Percentiles rank a stretch among this genome's conserved stretches.
Evolutionary conservation across 768 basidiomycete genomes (phyloP).

Genomic region (Boletus rubropictus): DNA sequence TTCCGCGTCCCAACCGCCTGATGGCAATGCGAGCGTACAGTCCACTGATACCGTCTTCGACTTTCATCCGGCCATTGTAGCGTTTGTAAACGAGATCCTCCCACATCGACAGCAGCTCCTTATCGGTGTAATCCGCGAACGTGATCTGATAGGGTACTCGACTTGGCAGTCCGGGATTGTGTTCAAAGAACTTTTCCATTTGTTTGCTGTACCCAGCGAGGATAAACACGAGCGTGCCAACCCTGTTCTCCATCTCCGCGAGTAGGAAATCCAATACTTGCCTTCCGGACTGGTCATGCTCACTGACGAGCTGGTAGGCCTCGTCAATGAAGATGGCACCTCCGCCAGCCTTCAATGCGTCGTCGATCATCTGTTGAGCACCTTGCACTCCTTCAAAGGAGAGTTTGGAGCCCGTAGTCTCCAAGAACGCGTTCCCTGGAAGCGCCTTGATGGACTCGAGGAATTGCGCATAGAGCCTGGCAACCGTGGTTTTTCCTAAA

Average conservation of each 20-base stretch:
- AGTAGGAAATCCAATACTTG: constrained; percentile 67
- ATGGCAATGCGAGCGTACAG: constrained; percentile 53
- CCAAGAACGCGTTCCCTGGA: constrained; percentile 50
- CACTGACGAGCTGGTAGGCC: constrained; percentile 59
- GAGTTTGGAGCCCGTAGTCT: constrained; percentile 59
- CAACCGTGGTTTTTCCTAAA: constrained; percentile 66
- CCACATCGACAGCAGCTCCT: constrained; percentile 52
- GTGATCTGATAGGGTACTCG: constrained; percentile 58
- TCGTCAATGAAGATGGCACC: constrained; percentile 70
- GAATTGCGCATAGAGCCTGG: constrained; percentile 59
- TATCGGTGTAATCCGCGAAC: constrained; percentile 59
- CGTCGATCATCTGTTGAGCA: constrained; percentile 48
- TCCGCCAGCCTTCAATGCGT: constrained; percentile 49
- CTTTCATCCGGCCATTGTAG: constrained; percentile 46
- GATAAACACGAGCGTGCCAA: constrained; percentile 63
- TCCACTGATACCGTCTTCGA: constrained; percentile 52
- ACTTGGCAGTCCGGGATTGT: constrained; percentile 64
- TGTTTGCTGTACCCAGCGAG: constrained; percentile 66
- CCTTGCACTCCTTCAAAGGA: constrained; percentile 54
- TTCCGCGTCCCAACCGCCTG: constrained; percentile 55
- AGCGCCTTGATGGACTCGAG: constrained; percentile 51
- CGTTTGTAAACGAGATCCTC: constrained; percentile 41
- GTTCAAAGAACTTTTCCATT: constrained; percentile 76
- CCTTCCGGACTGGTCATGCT: constrained; percentile 43
- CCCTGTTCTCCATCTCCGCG: constrained; percentile 69